A percentile compares a stretch with the other conserved stretches of the same genome.
These are phyloP conservation scores for Sequoia sempervirens DNA, from an alignment of 75 land plant species.

Conservation along the genomic window DNA sequence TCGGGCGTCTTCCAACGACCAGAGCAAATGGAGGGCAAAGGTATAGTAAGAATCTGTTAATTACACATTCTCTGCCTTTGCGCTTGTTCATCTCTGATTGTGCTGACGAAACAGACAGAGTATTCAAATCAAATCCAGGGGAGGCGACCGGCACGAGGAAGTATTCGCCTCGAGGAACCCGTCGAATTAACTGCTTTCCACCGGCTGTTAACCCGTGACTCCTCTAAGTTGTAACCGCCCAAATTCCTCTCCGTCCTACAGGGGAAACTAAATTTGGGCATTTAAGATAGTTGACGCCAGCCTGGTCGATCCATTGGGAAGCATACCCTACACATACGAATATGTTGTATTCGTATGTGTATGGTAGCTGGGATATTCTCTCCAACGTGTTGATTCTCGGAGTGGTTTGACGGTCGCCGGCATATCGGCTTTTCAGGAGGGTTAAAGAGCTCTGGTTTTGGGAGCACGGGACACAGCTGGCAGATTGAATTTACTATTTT, in stretches of 20 bases:
- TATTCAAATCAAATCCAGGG: neutral
- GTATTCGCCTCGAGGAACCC: neutral
- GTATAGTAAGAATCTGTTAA: neutral
- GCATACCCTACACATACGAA: neutral
- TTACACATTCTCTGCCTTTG: neutral
- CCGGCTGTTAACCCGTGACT: neutral
- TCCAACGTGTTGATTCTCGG: neutral
- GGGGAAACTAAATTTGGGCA: neutral
- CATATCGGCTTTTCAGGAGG: neutral
- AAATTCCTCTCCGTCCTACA: neutral
- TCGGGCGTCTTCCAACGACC: too few species aligned
- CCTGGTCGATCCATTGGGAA: neutral
- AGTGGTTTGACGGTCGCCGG: conserved; percentile 1
- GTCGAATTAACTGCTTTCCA: neutral
- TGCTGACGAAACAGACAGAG: neutral
- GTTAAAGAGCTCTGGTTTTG: neutral
- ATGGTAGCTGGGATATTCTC: neutral
- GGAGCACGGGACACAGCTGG: neutral
- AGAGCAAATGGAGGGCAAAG: neutral
- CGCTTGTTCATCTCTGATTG: neutral
- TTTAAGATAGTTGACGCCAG: neutral
- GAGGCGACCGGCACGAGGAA: conserved; percentile 1
- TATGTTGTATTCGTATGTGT: neutral
- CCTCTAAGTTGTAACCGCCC: neutral
- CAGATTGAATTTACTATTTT: neutral